Base-by-base conservation (phyloP, 345 rosid genomes). In the Xanthoceras sorbifolium region DNA sequence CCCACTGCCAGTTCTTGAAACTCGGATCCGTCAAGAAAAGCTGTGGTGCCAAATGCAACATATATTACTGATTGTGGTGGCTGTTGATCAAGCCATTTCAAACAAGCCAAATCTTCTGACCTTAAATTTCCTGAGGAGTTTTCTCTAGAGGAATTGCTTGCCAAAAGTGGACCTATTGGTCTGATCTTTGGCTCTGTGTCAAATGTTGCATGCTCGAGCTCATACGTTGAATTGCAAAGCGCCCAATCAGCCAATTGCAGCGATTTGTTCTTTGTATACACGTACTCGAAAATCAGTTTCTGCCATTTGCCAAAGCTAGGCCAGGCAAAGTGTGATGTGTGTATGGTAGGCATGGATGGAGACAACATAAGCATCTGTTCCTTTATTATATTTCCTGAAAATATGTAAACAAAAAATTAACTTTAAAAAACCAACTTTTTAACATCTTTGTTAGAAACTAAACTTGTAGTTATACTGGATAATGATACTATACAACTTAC, bases 201-300 rank as follows among this genome's bases (percentile, higher is more conserved):
- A 18, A 77, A 74, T 42, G 76, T 75, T 61, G 28, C 81, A 63
- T 50, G 54, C 68, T 77, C 78, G 5, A 77, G 62, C 11, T 69
- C 78, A 63, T 68, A 55, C 18, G 26, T 20, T 29, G 84, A 81
- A 70, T 81, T 81, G 59, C 81, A 77, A 0, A 81, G 18, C 31
- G 48, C 25, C 44, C 78, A 64, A 0, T 77, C 69, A 36, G 69
- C 31, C 31, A 77, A 42, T 18, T 65, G 64, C 18, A 69, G 1
- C 12, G 62, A 10, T 61, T 69, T 66, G 9, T n/a, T 28, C 23
- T 59, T 63, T 63, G 18, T 59, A 38, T 20, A 25, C 9, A 29
- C 29, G 5, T 65, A 25, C 15, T 66, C 34, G 3, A 73, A 81
- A 15, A 73, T 3, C 2, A 28, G 4, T 31, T 54, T 81, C 34